Base-by-base conservation (phyloP, 2,329 filamentous ascomycete genomes). In the Pezicula neosporulosa region DNA sequence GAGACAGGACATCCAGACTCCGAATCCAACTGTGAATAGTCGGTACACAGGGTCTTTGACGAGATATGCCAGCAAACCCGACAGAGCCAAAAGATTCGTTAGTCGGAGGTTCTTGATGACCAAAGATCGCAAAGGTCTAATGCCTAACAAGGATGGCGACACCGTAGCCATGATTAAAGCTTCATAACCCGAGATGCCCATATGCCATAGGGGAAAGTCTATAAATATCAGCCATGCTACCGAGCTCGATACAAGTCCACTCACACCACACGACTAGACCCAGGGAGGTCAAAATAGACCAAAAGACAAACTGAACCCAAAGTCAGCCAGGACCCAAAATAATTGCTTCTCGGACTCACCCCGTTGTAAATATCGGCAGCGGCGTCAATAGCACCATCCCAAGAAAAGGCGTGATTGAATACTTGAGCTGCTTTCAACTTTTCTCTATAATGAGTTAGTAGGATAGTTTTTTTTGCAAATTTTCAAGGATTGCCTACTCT, bases 161-260 rank as follows among this genome's bases (percentile, higher is more conserved):
- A 93, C 70, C 3, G 90, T 93, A 46, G 81, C 82, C 83, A 97
- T 87, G 64, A 99, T 86, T 59, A 96, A 78, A 41, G 85, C 87
- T 72, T 99, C 94, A 66, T 94, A 99, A 56, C 94, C 94, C 4
- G 93, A 97, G 54, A 99, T 95, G 27, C 94, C 94, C 94, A 99
- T 99, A 68, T 97, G 85, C 94, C 94, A 99, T 10, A 99, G 81
- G 13, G 94, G 94, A 68, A 99, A 99, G 70, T 95, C 87, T 90
- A 56, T 35, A 15, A 39, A 41, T 43, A 42, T 61, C 48, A 60
- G 50, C 54, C 28, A 27, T 36, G 27, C 45, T 13, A 21, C 19
- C 41, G 41, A 33, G 36, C 28, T 41, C 33, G 28, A 33, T 27
- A 35, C 19, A 44, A 38, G 41, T 36, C n/a, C 21, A 81, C 87